Conservation (phyloP, 371 early-diverging fungal genomes). For the Actinomucor elegans region DNA sequence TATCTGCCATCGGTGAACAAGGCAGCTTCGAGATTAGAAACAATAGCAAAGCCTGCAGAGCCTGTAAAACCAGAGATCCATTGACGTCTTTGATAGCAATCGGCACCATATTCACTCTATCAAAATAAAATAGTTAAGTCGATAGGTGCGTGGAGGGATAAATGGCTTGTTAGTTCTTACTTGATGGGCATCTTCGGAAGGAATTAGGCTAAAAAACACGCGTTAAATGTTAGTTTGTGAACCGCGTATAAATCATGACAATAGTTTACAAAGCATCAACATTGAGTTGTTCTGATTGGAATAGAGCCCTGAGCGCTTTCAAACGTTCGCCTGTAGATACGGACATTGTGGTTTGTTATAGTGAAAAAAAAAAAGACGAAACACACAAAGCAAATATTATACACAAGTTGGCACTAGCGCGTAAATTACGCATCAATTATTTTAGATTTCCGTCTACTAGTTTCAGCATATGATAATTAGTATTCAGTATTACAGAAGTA, state of each 20-base stretch:
- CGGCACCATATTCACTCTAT: constrained; percentile 93
- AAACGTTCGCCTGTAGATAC: constrained; percentile 21
- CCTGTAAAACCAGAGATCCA: constrained; percentile 96
- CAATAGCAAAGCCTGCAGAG: constrained; percentile 91
- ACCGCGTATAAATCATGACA: no score
- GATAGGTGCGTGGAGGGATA: no score
- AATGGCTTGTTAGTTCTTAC: constrained; percentile 29
- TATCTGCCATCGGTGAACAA: constrained; percentile 99
- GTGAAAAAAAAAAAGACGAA: constrained; percentile 6
- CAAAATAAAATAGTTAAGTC: no score
- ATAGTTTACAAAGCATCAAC: constrained; percentile 28
- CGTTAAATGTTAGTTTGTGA: no score
- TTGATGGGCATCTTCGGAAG: constrained; percentile 86
- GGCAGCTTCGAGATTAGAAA: constrained; percentile 68
- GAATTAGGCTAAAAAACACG: constrained; percentile 57
- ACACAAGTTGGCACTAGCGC: no score
- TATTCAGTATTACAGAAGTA: no score
- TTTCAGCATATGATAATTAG: no score
- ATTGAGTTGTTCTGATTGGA: constrained; percentile 12
- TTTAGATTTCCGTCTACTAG: no score
- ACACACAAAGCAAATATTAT: no score
- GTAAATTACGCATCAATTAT: no score
- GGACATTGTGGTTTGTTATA: constrained; percentile 10
- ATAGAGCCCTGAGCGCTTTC: constrained; percentile 16
- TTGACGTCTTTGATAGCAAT: constrained; percentile 80